Evolutionary conservation across 2,329 filamentous ascomycete species (phyloP).

Genomic region (Xylariaceae sp.): DNA sequence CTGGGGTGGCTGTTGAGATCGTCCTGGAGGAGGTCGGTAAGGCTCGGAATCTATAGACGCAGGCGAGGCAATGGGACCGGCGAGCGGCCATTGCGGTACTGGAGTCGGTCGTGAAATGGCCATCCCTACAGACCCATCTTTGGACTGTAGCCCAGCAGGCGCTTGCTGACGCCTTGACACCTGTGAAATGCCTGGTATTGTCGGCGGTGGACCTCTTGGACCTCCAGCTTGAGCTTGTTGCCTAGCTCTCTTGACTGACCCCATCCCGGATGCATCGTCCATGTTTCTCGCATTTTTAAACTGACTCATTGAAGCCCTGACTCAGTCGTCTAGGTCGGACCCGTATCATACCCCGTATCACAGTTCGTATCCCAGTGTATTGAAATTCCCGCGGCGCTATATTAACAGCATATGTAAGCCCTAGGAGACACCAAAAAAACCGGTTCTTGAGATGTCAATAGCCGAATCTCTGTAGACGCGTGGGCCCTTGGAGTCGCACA

Average conservation of each 20-base stretch:
- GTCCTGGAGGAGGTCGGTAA: slow-evolving; percentile 51
- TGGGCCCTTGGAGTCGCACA: slow-evolving; percentile 3
- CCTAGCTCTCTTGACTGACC: slow-evolving; percentile 54
- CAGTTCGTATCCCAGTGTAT: slow-evolving; percentile 17
- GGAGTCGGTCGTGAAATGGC: slow-evolving; percentile 50
- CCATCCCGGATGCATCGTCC: slow-evolving; percentile 44
- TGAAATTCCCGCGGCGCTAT: slow-evolving; percentile 17
- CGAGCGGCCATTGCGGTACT: slow-evolving; percentile 38
- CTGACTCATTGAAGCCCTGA: slow-evolving; percentile 51
- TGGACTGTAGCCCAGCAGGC: slow-evolving; percentile 35
- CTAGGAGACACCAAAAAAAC: slow-evolving; percentile 12
- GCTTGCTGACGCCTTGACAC: slow-evolving; percentile 35
- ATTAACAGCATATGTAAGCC: slow-evolving; percentile 22
- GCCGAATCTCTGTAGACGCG: slow-evolving; percentile 15
- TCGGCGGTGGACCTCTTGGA: slow-evolving; percentile 29
- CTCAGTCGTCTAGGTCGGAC: slow-evolving; percentile 22
- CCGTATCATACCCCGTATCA: slow-evolving; percentile 21
- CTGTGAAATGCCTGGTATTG: slow-evolving; percentile 28
- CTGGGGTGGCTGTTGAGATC: slow-evolving; percentile 49
- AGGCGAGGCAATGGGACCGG: slow-evolving; percentile 27
- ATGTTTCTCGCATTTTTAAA: slow-evolving; percentile 53
- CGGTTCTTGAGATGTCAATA: slow-evolving; percentile 19
- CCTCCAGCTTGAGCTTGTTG: slow-evolving; percentile 48
- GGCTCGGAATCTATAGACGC: slow-evolving; percentile 33
- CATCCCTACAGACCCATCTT: slow-evolving; percentile 39